phyloP scores from a whole-genome alignment of 2,329 filamentous ascomycete genomes.

The Aspergillus sp. region DNA sequence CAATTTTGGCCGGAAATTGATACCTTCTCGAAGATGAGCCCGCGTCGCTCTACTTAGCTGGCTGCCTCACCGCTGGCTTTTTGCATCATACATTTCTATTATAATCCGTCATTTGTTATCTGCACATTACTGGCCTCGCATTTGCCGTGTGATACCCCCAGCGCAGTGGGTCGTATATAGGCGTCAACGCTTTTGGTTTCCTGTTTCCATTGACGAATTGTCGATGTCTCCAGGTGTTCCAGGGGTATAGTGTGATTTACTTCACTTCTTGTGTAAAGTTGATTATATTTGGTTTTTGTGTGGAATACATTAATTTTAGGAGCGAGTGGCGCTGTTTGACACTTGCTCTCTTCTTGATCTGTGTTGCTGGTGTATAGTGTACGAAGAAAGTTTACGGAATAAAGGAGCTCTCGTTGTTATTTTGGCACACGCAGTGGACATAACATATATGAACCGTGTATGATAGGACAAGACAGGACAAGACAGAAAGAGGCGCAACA shows the following conservation, averaged over 20 bases:
- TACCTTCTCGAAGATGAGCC: conserved; percentile 28
- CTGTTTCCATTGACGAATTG: conserved; percentile 1
- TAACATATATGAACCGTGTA: neutral
- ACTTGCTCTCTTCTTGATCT: neutral
- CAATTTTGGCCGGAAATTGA: conserved; percentile 40
- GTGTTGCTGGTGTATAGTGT: neutral
- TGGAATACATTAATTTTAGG: neutral
- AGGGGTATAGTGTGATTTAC: conserved; percentile 4
- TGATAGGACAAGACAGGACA: no score
- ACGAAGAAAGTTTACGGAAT: neutral
- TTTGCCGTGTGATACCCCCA: conserved; percentile 26
- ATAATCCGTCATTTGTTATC: neutral
- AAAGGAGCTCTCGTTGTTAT: neutral
- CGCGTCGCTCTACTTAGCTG: neutral
- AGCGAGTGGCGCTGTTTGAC: neutral
- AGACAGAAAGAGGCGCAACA: no score
- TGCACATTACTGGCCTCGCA: conserved; percentile 13
- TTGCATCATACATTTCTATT: neutral
- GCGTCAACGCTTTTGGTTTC: conserved; percentile 21
- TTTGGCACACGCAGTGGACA: neutral
- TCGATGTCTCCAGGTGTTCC: conserved; percentile 4
- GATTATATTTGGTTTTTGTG: neutral
- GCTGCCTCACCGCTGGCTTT: neutral
- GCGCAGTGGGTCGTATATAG: conserved; percentile 27
- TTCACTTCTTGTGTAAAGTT: neutral